Percentiles rank a stretch among this genome's conserved stretches.
Evolutionary conservation across 164 flowering plant species (phyloP).

Genomic region (Magnolia changhungtana): DNA sequence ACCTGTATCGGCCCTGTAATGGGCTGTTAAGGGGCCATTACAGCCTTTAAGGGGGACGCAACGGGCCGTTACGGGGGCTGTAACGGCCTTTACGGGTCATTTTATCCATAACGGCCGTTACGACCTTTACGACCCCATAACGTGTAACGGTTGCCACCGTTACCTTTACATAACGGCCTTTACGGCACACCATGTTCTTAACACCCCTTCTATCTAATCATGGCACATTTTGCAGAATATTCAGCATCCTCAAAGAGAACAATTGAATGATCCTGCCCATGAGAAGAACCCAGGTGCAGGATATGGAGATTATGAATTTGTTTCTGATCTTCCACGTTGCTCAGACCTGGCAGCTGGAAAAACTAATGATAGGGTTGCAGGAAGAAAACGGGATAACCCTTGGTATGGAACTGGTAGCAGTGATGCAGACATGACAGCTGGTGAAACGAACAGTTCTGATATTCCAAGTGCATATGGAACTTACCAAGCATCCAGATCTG

Average conservation of each 20-base stretch:
- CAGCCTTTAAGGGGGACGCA: no score
- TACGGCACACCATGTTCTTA: no score
- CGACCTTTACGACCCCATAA: no score
- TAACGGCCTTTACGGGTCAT: no score
- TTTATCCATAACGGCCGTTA: no score
- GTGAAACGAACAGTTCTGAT: slow-evolving; percentile 54
- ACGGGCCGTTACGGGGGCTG: no score
- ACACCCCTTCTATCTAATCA: no score
- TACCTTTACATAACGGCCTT: no score
- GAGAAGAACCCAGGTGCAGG: slow-evolving; percentile 39
- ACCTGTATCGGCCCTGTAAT: no score
- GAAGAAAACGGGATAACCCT: slow-evolving; percentile 36
- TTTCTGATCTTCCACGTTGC: slow-evolving; percentile 43
- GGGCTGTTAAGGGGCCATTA: no score
- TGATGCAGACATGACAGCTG: slow-evolving; percentile 32
- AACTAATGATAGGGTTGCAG: slow-evolving; percentile 35
- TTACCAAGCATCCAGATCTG: slow-evolving; percentile 25
- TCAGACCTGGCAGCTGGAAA: slow-evolving; percentile 41
- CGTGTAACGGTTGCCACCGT: no score
- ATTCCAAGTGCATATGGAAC: slow-evolving; percentile 14
- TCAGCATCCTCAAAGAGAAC: slow-evolving; percentile 46
- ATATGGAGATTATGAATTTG: slow-evolving; percentile 50
- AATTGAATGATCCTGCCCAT: slow-evolving; percentile 35
- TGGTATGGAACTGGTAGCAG: slow-evolving; percentile 28
- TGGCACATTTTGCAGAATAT: slow-evolving; percentile 28